phyloP scores from a whole-genome alignment of 2,329 filamentous ascomycete genomes.

The Beauveria bassiana region DNA sequence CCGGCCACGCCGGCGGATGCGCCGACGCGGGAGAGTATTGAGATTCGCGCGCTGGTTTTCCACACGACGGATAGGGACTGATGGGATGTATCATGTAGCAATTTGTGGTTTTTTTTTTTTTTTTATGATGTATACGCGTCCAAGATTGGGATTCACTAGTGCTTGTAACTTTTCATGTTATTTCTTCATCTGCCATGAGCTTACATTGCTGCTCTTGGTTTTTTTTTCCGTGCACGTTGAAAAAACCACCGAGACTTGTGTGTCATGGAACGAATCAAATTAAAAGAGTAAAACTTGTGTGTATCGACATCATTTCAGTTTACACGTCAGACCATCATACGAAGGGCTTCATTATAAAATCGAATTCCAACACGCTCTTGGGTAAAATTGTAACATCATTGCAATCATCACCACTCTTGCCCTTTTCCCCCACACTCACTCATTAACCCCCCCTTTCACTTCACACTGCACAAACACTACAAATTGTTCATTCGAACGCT shows the following conservation, averaged over 20 bases:
- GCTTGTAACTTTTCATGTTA: not conserved
- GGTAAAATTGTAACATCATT: not conserved
- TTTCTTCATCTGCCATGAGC: too few species aligned
- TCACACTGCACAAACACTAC: not conserved
- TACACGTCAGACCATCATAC: not conserved
- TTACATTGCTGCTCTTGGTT: too few species aligned
- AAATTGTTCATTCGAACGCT: constrained; percentile 12
- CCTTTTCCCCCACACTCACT: not conserved
- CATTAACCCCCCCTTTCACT: not conserved
- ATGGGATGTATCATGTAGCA: not conserved
- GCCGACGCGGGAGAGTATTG: constrained; percentile 52
- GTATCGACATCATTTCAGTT: not conserved
- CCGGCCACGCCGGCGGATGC: constrained; percentile 27
- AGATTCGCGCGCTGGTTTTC: constrained; percentile 47
- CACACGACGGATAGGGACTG: constrained; percentile 32
- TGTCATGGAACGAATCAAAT: not conserved
- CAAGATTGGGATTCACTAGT: not conserved
- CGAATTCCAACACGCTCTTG: not conserved
- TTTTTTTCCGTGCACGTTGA: too few species aligned
- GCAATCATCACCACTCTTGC: not conserved
- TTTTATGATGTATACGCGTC: not conserved
- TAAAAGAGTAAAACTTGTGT: not conserved
- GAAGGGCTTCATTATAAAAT: not conserved
- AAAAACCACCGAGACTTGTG: too few species aligned
- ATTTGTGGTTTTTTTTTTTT: too few species aligned